A percentile compares a stretch with the other conserved stretches of the same genome.
Evolutionary conservation across 2,329 filamentous ascomycete genomes (phyloP).

Genomic region (Aplosporella prunicola): DNA sequence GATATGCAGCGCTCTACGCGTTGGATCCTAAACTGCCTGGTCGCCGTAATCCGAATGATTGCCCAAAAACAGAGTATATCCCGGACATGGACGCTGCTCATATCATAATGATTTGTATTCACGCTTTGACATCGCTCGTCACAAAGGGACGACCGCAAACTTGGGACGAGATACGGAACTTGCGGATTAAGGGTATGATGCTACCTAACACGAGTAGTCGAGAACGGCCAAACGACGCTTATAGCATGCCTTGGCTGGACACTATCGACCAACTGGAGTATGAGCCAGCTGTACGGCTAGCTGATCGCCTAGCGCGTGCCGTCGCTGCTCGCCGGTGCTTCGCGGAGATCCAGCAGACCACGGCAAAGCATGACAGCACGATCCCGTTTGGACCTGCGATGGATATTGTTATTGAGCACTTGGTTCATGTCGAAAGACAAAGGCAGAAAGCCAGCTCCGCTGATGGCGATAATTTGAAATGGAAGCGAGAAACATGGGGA

Average conservation of each 20-base stretch:
- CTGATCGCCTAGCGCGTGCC: slow-evolving; percentile 40
- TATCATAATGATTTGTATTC: slow-evolving; percentile 32
- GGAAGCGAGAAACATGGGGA: no score
- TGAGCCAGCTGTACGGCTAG: slow-evolving; percentile 41
- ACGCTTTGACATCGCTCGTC: slow-evolving; percentile 29
- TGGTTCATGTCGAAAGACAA: no score
- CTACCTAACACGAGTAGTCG: slow-evolving; percentile 14
- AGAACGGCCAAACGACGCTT: slow-evolving; percentile 11
- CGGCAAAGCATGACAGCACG: not conserved
- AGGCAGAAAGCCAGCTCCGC: no score
- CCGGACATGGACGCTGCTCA: slow-evolving; percentile 29
- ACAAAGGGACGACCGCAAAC: slow-evolving; percentile 22
- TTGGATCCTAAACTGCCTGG: not conserved
- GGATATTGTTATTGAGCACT: slow-evolving; percentile 3
- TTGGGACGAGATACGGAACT: slow-evolving; percentile 29
- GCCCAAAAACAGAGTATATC: not conserved
- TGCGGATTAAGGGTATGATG: slow-evolving; percentile 29
- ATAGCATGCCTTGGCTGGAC: slow-evolving; percentile 25
- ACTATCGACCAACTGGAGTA: slow-evolving; percentile 39
- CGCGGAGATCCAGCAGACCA: slow-evolving; percentile 35
- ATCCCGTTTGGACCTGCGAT: no score
- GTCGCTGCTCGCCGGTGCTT: slow-evolving; percentile 42
- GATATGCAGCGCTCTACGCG: not conserved
- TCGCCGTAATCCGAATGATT: not conserved
- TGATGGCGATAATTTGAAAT: no score